Percentiles rank a stretch among this genome's conserved stretches.
phyloP scores from a whole-genome alignment of 805 yeast genomes.

The Blastobotrys mokoenaii region DNA sequence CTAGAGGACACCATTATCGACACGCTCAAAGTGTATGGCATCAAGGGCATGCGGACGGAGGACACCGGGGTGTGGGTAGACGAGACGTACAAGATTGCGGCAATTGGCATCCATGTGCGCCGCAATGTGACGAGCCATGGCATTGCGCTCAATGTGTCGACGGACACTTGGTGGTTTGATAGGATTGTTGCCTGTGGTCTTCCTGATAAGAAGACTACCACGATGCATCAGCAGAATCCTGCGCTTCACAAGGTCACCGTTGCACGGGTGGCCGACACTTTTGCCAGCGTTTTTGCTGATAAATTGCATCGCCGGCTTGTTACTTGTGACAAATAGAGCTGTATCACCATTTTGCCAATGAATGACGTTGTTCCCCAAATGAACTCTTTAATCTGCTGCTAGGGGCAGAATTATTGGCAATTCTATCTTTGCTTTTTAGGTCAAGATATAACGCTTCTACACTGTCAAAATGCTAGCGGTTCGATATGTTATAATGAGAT shows the following conservation, averaged over 20 bases:
- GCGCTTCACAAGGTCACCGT: slow-evolving; percentile 22
- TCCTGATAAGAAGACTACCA: slow-evolving; percentile 50
- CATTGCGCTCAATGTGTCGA: slow-evolving; percentile 65
- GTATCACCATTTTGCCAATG: too few species aligned
- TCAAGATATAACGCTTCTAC: too few species aligned
- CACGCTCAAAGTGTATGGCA: slow-evolving; percentile 34
- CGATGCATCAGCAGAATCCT: slow-evolving; percentile 30
- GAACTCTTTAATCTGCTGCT: too few species aligned
- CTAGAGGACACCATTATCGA: slow-evolving; percentile 50
- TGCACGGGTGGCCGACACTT: slow-evolving; percentile 35
- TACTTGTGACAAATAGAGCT: too few species aligned
- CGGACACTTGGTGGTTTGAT: slow-evolving; percentile 66
- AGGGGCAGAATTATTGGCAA: too few species aligned
- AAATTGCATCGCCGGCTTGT: slow-evolving; percentile 31
- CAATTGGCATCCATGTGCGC: slow-evolving; percentile 82
- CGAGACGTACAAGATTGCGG: slow-evolving; percentile 59
- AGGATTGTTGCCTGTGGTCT: slow-evolving; percentile 81
- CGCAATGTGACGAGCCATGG: slow-evolving; percentile 87
- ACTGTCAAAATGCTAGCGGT: too few species aligned
- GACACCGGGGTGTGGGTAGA: slow-evolving; percentile 87
- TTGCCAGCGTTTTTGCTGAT: slow-evolving; percentile 39
- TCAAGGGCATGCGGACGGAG: slow-evolving; percentile 45
- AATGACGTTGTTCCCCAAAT: too few species aligned
- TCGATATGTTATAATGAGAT: too few species aligned
- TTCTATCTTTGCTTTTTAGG: too few species aligned